Evolutionary conservation across 2,329 filamentous ascomycete genomes (phyloP).

Genomic region (Botrytis hyacinthi): DNA sequence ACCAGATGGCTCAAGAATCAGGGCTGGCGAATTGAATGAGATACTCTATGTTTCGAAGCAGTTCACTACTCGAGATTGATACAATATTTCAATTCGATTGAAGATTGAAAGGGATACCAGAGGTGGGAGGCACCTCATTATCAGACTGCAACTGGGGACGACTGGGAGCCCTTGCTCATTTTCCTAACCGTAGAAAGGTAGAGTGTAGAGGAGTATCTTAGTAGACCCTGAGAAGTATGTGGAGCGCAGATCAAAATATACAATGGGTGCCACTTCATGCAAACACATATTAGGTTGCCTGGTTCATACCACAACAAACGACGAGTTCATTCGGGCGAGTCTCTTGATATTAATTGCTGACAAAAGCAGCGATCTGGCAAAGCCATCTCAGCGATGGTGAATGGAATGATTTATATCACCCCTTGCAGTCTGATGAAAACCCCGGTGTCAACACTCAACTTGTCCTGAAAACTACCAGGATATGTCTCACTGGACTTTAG

Average conservation of each 20-base stretch:
- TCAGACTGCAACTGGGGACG: not conserved
- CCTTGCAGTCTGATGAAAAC: not conserved
- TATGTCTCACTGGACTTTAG: not conserved
- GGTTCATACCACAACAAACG: too few species aligned
- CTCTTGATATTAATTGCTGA: not conserved
- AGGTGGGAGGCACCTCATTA: rapidly evolving
- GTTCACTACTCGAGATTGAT: not conserved
- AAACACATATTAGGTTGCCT: not conserved
- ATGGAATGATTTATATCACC: not conserved
- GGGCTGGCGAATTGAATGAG: not conserved
- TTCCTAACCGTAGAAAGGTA: not conserved
- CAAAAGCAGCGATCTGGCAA: not conserved
- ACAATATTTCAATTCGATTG: not conserved
- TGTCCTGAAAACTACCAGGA: not conserved
- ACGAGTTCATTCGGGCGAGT: not conserved
- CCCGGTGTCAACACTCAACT: not conserved
- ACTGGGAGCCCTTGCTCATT: not conserved
- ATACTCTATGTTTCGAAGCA: not conserved
- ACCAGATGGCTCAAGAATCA: not conserved
- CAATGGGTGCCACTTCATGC: not conserved
- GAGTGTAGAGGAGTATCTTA: not conserved
- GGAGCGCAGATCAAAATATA: not conserved
- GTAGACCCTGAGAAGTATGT: not conserved
- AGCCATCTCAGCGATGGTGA: not conserved
- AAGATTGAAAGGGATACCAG: not conserved